Percentiles rank a stretch among this genome's conserved stretches.
Conservation (phyloP, 2,329 filamentous ascomycete species). For the Monilinia fructicola region DNA sequence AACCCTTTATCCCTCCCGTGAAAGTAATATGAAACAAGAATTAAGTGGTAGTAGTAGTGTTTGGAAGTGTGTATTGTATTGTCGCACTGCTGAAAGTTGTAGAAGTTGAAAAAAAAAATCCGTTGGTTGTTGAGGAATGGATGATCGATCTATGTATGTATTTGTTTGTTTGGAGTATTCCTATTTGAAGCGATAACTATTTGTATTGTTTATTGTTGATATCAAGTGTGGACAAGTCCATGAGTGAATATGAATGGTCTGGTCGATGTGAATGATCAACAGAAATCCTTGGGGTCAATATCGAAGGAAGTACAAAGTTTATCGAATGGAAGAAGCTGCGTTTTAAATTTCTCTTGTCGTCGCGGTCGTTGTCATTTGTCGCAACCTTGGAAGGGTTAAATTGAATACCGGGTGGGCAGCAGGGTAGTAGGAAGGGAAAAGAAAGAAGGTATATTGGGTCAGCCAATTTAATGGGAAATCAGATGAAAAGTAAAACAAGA, state of each 20-base stretch:
- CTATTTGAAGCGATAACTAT: neutral
- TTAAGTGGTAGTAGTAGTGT: slow-evolving; percentile 3
- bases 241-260: slow-evolving; percentile 3
- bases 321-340: neutral
- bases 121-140: no score
- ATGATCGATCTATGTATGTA: slow-evolving; percentile 3
- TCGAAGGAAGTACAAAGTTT: neutral
- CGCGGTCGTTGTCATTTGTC: slow-evolving; percentile 7
- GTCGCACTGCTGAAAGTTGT: neutral
- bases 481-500: neutral
- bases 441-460: slow-evolving; percentile 10
- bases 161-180: slow-evolving; percentile 7
- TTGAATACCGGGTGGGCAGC: no score
- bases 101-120: slow-evolving; percentile 6
- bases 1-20: slow-evolving; percentile 11
- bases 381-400: neutral
- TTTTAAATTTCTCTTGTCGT: slow-evolving; percentile 10
- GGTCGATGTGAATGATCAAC: neutral
- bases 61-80: neutral
- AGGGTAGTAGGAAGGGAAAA: neutral
- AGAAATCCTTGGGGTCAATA: neutral
- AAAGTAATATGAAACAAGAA: slow-evolving; percentile 19
- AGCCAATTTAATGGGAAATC: neutral
- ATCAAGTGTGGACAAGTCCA: neutral
- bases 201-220: slow-evolving; percentile 9